Evolutionary conservation across 768 basidiomycete species (phyloP).

Genomic region (Suillus paluster): DNA sequence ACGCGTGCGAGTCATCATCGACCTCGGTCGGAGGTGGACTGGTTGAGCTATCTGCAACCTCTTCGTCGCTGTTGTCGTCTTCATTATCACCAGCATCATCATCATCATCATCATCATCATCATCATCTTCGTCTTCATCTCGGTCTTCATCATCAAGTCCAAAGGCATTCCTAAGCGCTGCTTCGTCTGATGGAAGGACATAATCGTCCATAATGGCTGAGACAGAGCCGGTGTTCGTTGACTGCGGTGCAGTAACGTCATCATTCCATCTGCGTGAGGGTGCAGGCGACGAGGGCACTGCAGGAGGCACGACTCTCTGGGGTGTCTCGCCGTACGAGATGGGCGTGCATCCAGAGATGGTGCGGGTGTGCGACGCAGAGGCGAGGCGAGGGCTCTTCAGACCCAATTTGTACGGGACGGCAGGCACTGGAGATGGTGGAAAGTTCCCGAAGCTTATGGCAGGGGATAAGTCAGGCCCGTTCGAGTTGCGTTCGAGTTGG

Average conservation of each 20-base stretch:
- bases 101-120: slow-evolving; percentile 8
- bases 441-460: background rate
- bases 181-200: background rate
- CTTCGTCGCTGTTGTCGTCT: background rate
- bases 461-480: background rate
- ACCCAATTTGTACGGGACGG: background rate
- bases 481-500: background rate
- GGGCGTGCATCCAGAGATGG: slow-evolving; percentile 1
- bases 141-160: slow-evolving; percentile 12
- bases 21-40: background rate
- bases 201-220: slow-evolving; percentile 1
- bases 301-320: slow-evolving; percentile 6
- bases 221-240: background rate
- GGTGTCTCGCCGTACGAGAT: slow-evolving; percentile 7
- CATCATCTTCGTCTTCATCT: background rate
- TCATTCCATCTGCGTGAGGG: background rate
- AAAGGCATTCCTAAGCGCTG: slow-evolving; percentile 9
- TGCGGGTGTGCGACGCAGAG: slow-evolving; percentile 15
- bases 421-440: background rate
- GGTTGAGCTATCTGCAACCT: background rate
- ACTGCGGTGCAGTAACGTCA: background rate
- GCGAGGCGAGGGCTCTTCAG: slow-evolving; percentile 5
- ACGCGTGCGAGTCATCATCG: background rate
- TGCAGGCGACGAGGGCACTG: slow-evolving; percentile 3
- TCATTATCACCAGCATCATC: background rate